Evolutionary conservation across 495 filamentous ascomycete genomes (phyloP), one percentile per base, ranked within the genome.

Genomic region (Xylaria scruposa): DNA sequence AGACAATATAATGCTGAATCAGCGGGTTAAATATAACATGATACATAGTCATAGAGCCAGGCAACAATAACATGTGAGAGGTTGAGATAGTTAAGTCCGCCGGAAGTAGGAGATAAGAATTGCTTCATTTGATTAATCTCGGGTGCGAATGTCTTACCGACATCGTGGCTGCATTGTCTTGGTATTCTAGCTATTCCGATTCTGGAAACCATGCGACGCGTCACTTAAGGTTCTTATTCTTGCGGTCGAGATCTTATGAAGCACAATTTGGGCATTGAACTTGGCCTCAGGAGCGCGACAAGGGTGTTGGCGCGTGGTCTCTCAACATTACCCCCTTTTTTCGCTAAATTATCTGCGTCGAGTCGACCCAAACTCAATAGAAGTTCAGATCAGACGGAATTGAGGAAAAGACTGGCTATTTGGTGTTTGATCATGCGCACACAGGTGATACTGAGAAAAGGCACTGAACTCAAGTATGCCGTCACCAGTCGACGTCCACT

Each of bases 81-180:
- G 17, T 19, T 33, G 31, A 5, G 24, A 31, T 40, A 8, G n/a
- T n/a, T 38, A 61, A 61, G 1, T 21, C 58, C 58, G 33, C 10
- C 53, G 53, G 58, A 17, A 61, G 7, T 61, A 38, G 58, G 58
- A 38, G 58, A 61, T 61, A 61, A 38, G 17, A 40, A 8, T 38
- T 38, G 19, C 58, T 61, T 40, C 5, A n/a, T 61, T 61, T 9
- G 21, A 33, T 61, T 6, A 13, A 36, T 36, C 7, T 38, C 58
- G 58, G 58, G 33, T 21, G 17, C 58, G 58, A 38, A 21, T 38
- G 21, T 53, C 21, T 6, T 6, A 49, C 47, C 47, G 47, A 49
- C 47, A 24, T 51, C 19, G 47, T 53, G 21, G 4, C 13, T 9
- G 49, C n/a, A 26, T 53, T 10, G 21, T 53, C 21, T 53, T 53